A percentile compares a stretch with the other conserved stretches of the same genome.
These are phyloP conservation scores for Thielaviopsis punctulata DNA, from an alignment of 2,329 filamentous ascomycete genomes.

Conservation along the genomic window DNA sequence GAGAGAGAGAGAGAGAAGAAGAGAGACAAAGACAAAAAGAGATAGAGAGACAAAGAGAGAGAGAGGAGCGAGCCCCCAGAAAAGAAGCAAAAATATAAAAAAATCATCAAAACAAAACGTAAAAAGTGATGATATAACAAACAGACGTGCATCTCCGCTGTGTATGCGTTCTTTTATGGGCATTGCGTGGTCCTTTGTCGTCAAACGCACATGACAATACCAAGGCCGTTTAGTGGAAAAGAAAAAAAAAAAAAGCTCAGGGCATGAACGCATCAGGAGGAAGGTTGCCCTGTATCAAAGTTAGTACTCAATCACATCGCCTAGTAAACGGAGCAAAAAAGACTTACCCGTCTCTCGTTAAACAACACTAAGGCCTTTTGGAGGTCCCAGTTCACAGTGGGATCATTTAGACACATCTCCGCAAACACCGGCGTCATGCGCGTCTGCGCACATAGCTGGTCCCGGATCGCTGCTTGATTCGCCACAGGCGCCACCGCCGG, in stretches of 20 bases:
- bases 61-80: not conserved
- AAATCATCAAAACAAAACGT: too few relatives aligned
- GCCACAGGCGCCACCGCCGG: constrained; percentile 21
- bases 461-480: constrained; percentile 51
- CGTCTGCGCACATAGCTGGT: constrained; percentile 60
- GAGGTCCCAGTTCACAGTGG: constrained; percentile 55
- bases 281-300: constrained; percentile 5
- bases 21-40: not conserved
- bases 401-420: constrained; percentile 58
- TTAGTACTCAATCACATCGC: not conserved
- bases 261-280: constrained; percentile 11
- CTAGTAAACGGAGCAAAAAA: not conserved
- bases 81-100: not conserved
- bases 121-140: too few relatives aligned
- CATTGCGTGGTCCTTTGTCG: not conserved
- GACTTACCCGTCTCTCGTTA: constrained; percentile 49
- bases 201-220: not conserved
- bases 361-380: constrained; percentile 60
- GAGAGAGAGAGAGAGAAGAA: not conserved
- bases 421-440: constrained; percentile 67
- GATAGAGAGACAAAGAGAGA: not conserved
- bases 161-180: not conserved
- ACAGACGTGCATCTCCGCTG: not conserved
- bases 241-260: constrained; percentile 1
- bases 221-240: too few relatives aligned